phyloP scores from a whole-genome alignment of 495 filamentous ascomycete species.

The Recurvomyces mirabilis region DNA sequence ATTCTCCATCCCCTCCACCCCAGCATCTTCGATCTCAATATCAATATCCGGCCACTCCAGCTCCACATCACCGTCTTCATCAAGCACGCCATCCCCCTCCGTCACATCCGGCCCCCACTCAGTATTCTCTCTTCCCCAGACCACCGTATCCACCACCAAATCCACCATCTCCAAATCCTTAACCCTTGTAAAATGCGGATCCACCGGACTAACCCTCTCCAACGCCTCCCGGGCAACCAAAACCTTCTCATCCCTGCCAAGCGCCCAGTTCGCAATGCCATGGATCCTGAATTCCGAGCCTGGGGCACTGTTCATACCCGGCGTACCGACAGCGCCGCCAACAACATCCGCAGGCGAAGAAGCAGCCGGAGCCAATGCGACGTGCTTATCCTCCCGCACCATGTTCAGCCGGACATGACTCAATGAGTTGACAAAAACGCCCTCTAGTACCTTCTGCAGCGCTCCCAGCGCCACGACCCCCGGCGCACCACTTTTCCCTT shows the following conservation, averaged over 20 bases:
- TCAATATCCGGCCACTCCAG: no score
- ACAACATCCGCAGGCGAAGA: no score
- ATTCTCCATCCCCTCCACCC: background rate
- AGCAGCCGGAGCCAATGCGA: background rate
- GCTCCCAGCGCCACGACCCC: slow-evolving; percentile 7
- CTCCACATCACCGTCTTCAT: background rate
- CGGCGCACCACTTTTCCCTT: background rate
- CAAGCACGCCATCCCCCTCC: background rate
- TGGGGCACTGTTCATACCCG: slow-evolving; percentile 16
- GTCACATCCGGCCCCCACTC: background rate
- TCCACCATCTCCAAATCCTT: slow-evolving; percentile 63
- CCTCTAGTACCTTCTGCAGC: slow-evolving; percentile 39
- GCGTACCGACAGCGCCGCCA: slow-evolving; percentile 28
- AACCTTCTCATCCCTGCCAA: slow-evolving; percentile 85
- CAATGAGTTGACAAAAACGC: slow-evolving; percentile 67
- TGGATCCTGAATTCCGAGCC: slow-evolving; percentile 56
- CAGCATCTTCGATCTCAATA: background rate
- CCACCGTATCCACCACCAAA: slow-evolving; percentile 50
- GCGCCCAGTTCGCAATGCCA: slow-evolving; percentile 63
- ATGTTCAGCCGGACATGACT: slow-evolving; percentile 69
- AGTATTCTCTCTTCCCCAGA: no score
- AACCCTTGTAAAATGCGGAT: slow-evolving; percentile 72
- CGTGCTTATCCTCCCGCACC: slow-evolving; percentile 45
- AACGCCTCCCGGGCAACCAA: slow-evolving; percentile 68
- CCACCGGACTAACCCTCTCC: slow-evolving; percentile 55